phyloP scores from a whole-genome alignment of 495 filamentous ascomycete genomes.

The Extremus antarcticus region DNA sequence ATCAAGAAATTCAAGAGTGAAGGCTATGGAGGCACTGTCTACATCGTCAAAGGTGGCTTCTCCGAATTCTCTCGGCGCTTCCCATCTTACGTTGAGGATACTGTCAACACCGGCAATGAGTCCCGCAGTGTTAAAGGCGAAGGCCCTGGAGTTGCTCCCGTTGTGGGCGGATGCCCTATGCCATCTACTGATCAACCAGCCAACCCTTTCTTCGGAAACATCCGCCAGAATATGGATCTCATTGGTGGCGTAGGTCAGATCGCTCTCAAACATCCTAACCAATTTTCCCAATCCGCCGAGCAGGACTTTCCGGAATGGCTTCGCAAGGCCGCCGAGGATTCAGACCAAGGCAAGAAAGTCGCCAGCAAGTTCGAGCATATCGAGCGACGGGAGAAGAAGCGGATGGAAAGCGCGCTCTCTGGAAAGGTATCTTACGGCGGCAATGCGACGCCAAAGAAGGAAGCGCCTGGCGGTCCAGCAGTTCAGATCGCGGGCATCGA shows the following conservation, averaged over 20 bases:
- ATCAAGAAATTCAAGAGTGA: constrained; percentile 85
- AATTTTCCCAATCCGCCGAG: constrained; percentile 36
- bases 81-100: constrained; percentile 28
- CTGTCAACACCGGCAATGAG: not conserved
- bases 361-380: constrained; percentile 75
- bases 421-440: constrained; percentile 44
- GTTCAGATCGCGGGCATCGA: constrained; percentile 78
- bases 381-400: constrained; percentile 72
- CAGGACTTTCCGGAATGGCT: constrained; percentile 64
- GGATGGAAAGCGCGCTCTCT: constrained; percentile 84
- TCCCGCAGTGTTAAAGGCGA: constrained; percentile 9
- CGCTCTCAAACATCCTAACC: constrained; percentile 56
- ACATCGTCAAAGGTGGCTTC: constrained; percentile 54
- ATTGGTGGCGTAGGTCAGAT: constrained; percentile 90
- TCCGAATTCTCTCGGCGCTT: constrained; percentile 41
- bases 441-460: constrained; percentile 14
- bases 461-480: constrained; percentile 12
- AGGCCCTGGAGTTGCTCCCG: constrained; percentile 52
- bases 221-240: constrained; percentile 93
- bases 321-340: constrained; percentile 48
- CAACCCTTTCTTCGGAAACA: constrained; percentile 93
- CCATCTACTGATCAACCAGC: constrained; percentile 54
- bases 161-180: constrained; percentile 78
- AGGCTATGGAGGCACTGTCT: constrained; percentile 63
- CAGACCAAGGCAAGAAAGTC: constrained; percentile 66